Evolutionary conservation across 1,284 basidiomycete genomes (phyloP).

Genomic region (Anthracocystis panici-leucophaei): DNA sequence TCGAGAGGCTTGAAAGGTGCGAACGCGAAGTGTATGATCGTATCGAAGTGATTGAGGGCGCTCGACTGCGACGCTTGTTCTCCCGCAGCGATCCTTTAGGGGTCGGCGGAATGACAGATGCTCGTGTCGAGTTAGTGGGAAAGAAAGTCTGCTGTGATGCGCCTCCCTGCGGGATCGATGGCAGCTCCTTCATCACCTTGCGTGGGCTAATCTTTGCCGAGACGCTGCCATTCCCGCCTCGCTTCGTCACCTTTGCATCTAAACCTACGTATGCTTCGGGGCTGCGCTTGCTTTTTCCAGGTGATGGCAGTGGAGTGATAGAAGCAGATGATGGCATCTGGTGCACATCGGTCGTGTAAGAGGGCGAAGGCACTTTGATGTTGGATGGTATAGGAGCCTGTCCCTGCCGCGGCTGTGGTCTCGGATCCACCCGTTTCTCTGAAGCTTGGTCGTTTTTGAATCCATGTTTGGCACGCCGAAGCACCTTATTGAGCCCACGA

Average conservation of each 20-base stretch:
- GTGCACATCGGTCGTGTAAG: not conserved
- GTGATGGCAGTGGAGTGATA: constrained; percentile 8
- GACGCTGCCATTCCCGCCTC: not conserved
- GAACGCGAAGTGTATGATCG: constrained; percentile 54
- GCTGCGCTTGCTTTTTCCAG: constrained; percentile 20
- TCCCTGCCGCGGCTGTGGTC: not conserved
- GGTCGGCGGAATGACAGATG: constrained; percentile 13
- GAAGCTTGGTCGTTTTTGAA: constrained; percentile 14
- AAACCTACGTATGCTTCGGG: not conserved
- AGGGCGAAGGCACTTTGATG: constrained; percentile 8
- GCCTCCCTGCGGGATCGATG: constrained; percentile 34
- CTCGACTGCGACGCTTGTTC: constrained; percentile 43
- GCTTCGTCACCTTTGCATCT: constrained; percentile 16
- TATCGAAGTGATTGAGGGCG: constrained; percentile 56
- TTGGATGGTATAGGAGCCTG: not conserved
- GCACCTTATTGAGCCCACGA: constrained; percentile 31
- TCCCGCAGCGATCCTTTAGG: constrained; percentile 36
- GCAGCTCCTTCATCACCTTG: constrained; percentile 27
- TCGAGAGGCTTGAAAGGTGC: constrained; percentile 42
- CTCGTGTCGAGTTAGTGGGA: constrained; percentile 4
- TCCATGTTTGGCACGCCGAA: constrained; percentile 25
- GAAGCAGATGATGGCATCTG: not conserved
- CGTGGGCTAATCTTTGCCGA: constrained; percentile 10
- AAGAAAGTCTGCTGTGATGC: constrained; percentile 24
- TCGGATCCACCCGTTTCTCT: constrained; percentile 1